A percentile compares a stretch with the other conserved stretches of the same genome.
Evolutionary conservation across 139 green algal genomes (phyloP).

Genomic region (Nannochloris sp.): DNA sequence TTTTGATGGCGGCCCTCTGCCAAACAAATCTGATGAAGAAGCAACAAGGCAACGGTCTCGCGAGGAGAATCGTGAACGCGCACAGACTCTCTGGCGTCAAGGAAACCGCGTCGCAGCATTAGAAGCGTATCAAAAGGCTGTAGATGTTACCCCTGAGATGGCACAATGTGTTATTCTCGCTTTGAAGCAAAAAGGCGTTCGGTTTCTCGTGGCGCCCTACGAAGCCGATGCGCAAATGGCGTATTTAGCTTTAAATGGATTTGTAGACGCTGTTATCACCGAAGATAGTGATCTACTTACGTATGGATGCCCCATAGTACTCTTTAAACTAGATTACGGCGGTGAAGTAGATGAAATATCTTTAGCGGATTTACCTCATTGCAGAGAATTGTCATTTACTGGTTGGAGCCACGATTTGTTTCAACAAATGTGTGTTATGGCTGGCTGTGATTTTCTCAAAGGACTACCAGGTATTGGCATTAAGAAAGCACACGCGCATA

Average conservation of each 20-base stretch:
- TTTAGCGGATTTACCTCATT: conserved; percentile 47
- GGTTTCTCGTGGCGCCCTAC: conserved; percentile 91
- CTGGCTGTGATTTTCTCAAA: conserved; percentile 93
- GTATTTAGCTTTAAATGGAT: conserved; percentile 64
- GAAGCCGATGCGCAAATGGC: conserved; percentile 96
- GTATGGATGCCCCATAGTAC: conserved; percentile 82
- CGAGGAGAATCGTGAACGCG: conserved; percentile 17
- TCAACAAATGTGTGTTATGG: conserved; percentile 91
- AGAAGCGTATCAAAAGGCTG: conserved; percentile 77
- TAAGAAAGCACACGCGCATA: conserved; percentile 80
- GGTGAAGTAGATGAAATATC: conserved; percentile 71
- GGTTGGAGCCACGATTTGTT: conserved; percentile 84
- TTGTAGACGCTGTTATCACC: conserved; percentile 85
- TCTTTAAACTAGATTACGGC: conserved; percentile 92
- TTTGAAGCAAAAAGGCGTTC: conserved; percentile 40
- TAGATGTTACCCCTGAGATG: conserved; percentile 80
- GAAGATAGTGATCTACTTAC: conserved; percentile 95
- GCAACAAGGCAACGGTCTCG: conserved; percentile 40
- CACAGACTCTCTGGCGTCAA: conserved; percentile 27
- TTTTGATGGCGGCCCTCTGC: conserved; percentile 89
- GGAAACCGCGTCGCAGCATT: conserved; percentile 73
- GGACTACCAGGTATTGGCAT: conserved; percentile 75
- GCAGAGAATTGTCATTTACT: conserved; percentile 45
- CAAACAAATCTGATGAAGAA: conserved; percentile 86
- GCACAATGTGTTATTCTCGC: conserved; percentile 72